Percentiles rank a stretch among this genome's conserved stretches.
phyloP scores from a whole-genome alignment of 495 filamentous ascomycete genomes.

The Xylaria flabelliformis region DNA sequence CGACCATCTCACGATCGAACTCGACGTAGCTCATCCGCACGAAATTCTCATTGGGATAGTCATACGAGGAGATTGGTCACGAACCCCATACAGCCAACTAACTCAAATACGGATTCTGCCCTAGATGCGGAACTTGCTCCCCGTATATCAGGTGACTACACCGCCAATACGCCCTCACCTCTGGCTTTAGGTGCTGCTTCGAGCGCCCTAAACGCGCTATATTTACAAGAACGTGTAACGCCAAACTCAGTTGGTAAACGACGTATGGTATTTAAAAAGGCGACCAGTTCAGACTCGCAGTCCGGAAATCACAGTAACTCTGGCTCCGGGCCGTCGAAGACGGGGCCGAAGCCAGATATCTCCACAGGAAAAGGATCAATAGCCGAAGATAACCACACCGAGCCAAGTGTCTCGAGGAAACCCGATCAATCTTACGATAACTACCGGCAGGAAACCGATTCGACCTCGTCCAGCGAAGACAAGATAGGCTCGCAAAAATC shows the following conservation, averaged over 20 bases:
- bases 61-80: conserved; percentile 51
- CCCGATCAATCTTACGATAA: conserved; percentile 25
- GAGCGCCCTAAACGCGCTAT: conserved; percentile 49
- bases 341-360: background rate
- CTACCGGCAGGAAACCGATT: conserved; percentile 27
- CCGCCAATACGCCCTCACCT: conserved; percentile 37
- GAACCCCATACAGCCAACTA: conserved; percentile 34
- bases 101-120: conserved; percentile 31
- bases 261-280: conserved; percentile 26
- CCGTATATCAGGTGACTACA: conserved; percentile 37
- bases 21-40: conserved; percentile 38
- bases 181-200: conserved; percentile 56
- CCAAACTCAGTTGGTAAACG: conserved; percentile 28
- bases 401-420: conserved; percentile 35
- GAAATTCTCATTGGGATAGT: conserved; percentile 50
- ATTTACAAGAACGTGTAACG: conserved; percentile 38
- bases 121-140: conserved; percentile 34
- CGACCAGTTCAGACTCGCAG: conserved; percentile 21
- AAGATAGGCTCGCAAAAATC: conserved; percentile 21
- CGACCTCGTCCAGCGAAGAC: conserved; percentile 33
- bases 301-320: conserved; percentile 24
- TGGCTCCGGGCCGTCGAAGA: no score
- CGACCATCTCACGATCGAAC: conserved; percentile 32
- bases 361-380: conserved; percentile 28
- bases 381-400: conserved; percentile 25